These are phyloP conservation scores for Arabidopsis lyrata DNA, from an alignment of 441 rosid species.

Conservation along the genomic window DNA sequence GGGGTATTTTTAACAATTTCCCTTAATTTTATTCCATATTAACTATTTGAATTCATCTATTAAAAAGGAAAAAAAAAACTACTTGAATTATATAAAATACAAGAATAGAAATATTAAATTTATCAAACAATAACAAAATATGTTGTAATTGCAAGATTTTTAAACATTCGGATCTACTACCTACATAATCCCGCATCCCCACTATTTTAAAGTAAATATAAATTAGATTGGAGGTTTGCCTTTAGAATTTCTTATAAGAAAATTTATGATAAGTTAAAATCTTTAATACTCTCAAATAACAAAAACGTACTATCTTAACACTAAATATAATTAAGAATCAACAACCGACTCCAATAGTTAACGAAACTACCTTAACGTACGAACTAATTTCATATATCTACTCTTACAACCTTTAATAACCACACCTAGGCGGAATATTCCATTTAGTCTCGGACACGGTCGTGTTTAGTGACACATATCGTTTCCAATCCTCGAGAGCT, in stretches of 20 bases:
- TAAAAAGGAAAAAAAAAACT: too few species aligned
- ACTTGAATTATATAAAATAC: neutral
- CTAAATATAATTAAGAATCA: neutral
- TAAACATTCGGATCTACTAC: too few species aligned
- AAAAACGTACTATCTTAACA: neutral
- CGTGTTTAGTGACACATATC: slow-evolving; percentile 37
- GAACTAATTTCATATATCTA: slow-evolving; percentile 14
- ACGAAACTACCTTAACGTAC: neutral
- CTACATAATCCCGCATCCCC: neutral
- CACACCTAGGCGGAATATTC: slow-evolving; percentile 46
- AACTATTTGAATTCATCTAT: neutral
- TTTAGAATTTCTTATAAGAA: neutral
- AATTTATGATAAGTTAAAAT: neutral
- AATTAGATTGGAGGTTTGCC: neutral
- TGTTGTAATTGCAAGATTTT: neutral
- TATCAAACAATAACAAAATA: neutral
- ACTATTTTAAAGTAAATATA: neutral
- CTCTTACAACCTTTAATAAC: slow-evolving; percentile 18
- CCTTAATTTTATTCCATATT: neutral
- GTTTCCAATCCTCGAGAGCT: slow-evolving; percentile 88
- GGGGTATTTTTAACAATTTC: too few species aligned
- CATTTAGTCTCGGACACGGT: slow-evolving; percentile 41
- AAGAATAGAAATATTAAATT: neutral
- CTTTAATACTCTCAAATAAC: neutral
- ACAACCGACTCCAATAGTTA: neutral